Conservation (phyloP, 345 rosid genomes). For the Eucalyptus sp. region DNA sequence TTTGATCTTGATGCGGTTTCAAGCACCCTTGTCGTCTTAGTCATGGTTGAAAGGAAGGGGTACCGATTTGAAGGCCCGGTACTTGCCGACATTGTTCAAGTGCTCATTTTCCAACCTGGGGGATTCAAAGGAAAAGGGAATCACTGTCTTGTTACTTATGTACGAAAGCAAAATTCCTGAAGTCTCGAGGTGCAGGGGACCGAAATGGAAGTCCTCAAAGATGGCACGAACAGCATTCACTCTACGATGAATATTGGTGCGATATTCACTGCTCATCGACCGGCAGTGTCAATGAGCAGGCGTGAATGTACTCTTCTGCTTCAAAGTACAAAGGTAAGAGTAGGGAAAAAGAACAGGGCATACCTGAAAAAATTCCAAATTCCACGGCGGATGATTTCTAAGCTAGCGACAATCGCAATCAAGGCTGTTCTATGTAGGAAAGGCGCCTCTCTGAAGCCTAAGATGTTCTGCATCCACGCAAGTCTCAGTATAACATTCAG, state of each 20-base stretch:
- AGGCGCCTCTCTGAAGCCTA: conserved; percentile 40
- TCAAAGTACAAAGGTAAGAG: background rate
- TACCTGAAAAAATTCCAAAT: conserved; percentile 96
- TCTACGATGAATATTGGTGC: background rate
- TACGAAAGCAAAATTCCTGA: background rate
- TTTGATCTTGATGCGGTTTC: background rate
- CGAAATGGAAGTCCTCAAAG: background rate
- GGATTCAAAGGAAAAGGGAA: background rate
- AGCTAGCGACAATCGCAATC: conserved; percentile 35
- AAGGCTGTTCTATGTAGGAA: conserved; percentile 46
- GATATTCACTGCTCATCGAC: background rate
- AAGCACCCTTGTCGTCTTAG: background rate
- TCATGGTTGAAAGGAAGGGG: background rate
- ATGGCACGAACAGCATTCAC: background rate
- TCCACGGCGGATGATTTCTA: conserved; percentile 84
- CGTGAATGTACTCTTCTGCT: background rate
- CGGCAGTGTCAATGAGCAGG: background rate
- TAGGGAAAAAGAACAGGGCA: background rate
- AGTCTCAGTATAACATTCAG: conserved; percentile 55
- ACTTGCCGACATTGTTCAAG: background rate
- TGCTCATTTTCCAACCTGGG: background rate
- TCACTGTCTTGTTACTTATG: background rate
- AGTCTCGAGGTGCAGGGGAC: background rate
- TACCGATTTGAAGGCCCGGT: background rate
- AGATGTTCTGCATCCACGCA: conserved; percentile 71